Conservation (phyloP, 176 grass and related monocot species). For the Cenchrus fungigraminus region DNA sequence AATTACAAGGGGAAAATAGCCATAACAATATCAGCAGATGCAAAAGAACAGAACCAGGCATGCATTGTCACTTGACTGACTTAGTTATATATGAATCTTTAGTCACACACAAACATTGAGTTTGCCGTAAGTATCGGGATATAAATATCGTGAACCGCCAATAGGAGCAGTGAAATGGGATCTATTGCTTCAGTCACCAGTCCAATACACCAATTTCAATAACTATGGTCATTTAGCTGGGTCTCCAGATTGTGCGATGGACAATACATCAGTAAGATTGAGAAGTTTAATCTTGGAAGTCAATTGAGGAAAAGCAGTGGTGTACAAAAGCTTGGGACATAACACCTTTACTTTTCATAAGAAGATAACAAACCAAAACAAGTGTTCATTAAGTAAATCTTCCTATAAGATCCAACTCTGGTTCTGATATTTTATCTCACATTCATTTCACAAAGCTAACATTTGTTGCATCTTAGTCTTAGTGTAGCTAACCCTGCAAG, state of each 20-base stretch:
- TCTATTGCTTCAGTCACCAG: not conserved
- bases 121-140: no score
- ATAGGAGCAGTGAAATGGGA: not conserved
- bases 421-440: conserved; percentile 25
- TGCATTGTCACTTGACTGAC: not conserved
- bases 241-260: not conserved
- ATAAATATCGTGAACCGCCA: no score
- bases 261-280: not conserved
- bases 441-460: not conserved
- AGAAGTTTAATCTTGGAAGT: not conserved
- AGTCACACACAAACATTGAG: not conserved
- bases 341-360: not conserved
- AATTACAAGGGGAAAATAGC: conserved; percentile 3
- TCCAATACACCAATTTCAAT: not conserved
- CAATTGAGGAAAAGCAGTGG: not conserved
- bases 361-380: not conserved
- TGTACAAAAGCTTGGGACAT: not conserved
- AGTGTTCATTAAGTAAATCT: not conserved
- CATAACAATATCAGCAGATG: not conserved
- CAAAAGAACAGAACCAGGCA: not conserved
- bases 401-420: not conserved
- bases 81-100: not conserved
- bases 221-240: not conserved
- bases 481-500: not conserved
- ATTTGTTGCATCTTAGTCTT: not conserved